Base-by-base conservation (phyloP, 306 rosid species). In the Erythrophleum fordii region DNA sequence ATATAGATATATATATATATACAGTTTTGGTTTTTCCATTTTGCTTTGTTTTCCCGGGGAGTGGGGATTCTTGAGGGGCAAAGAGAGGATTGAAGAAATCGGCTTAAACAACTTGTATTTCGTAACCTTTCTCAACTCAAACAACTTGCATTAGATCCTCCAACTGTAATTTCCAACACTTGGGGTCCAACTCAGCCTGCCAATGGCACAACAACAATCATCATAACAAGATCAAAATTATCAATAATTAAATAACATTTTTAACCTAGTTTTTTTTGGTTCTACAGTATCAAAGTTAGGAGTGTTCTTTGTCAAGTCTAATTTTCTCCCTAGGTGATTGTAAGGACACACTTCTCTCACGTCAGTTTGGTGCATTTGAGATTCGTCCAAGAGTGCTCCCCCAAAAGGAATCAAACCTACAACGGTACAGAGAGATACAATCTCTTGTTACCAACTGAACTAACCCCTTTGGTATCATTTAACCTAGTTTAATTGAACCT, bases 131-230 rank as follows among this genome's bases (percentile, higher is more conserved):
- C 75, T 60, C 67, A 79, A 18, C 69, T 56, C 46, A 76, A 31
- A 55, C 49, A 17, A 70, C 73, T 34, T 74, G 89, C 86, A 86
- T 62, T 74, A 84, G 79, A 80, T 95, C 99, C 85, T 92, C 93
- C 55, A 87, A 78, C 85, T 75, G 89, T 77, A 88, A 69, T 83
- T 95, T 95, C 99, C 99, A 95, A 78, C 97, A 95, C 72, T 65
- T 87, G 0, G 99, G 97, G 77, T 95, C 99, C 87, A 90, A 80
- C 86, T 95, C 98, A 68, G 94, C 98, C 99, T 95, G 95, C 60
- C 55, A 82, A 81, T 49, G 84, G 78, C 9, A 82, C 55, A 75
- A 76, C 34, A 83, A 45, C 11, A 34, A 73, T 42, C 16, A 55
- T 86, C 69, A 80, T 34, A 64, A 56, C 68, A 23, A 10, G 48